These are phyloP conservation scores for Paramecium sonneborni DNA, from an alignment of 73 alveolate species.

Conservation along the genomic window DNA sequence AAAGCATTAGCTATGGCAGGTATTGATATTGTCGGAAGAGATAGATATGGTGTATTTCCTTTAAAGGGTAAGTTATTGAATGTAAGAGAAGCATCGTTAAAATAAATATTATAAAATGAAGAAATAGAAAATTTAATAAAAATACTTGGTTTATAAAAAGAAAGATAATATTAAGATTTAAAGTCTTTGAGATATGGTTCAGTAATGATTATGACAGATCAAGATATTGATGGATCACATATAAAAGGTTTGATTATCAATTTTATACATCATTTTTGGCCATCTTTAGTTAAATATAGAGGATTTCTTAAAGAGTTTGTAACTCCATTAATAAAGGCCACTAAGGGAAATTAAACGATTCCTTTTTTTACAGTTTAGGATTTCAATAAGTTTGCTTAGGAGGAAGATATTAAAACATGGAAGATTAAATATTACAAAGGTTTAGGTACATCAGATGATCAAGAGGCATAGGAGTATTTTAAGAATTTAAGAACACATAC, in stretches of 20 bases:
- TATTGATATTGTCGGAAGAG: conserved; percentile 97
- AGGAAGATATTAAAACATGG: conserved; percentile 85
- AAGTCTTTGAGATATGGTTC: conserved; percentile 89
- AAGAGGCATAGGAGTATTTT: conserved; percentile 99
- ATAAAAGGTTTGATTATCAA: conserved; percentile 98
- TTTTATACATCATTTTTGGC: conserved; percentile 99
- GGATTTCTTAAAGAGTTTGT: conserved; percentile 97
- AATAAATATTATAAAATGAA: conserved; percentile 91
- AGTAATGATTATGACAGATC: conserved; percentile 98
- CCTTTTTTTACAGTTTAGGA: conserved; percentile 95
- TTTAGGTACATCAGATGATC: conserved; percentile 98
- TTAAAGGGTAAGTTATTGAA: conserved; percentile 98
- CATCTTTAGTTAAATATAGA: conserved; percentile 88
- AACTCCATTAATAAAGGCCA: conserved; percentile 97
- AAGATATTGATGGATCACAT: conserved; percentile 99
- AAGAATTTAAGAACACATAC: conserved; percentile 86
- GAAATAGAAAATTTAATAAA: conserved; percentile 96
- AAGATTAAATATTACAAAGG: conserved; percentile 99
- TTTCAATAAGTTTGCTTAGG: conserved; percentile 88
- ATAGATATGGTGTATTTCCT: conserved; percentile 99
- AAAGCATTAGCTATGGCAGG: conserved; percentile 99
- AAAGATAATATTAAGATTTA: conserved; percentile 87
- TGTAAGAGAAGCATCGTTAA: conserved; percentile 96
- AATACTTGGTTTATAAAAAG: conserved; percentile 94
- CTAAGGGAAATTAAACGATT: conserved; percentile 83